Conservation (phyloP, 2,329 filamentous ascomycete genomes). For the Penicillium sumatraense region DNA sequence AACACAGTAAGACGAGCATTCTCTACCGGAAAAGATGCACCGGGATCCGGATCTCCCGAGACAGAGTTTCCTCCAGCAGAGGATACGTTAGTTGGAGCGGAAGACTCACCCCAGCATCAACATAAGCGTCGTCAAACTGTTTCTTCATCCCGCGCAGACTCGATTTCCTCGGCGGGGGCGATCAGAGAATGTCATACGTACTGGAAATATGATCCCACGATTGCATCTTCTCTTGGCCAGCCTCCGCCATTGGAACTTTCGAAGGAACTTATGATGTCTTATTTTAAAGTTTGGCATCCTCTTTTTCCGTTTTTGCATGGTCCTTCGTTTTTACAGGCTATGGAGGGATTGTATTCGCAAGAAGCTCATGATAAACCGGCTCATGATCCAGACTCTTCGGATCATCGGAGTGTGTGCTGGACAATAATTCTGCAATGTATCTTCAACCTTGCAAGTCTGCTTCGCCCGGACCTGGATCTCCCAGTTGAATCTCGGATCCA, state of each 20-base stretch:
- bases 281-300: constrained; percentile 59
- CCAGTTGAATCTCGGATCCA: constrained; percentile 42
- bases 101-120: constrained; percentile 24
- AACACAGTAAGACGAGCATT: constrained; percentile 60
- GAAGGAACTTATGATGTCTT: constrained; percentile 52
- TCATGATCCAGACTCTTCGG: not conserved
- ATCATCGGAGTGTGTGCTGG: constrained; percentile 35
- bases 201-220: constrained; percentile 36
- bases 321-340: constrained; percentile 52
- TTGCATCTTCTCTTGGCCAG: constrained; percentile 31
- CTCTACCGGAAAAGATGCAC: constrained; percentile 37
- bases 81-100: constrained; percentile 34
- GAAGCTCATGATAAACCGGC: not conserved
- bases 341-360: constrained; percentile 49
- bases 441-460: constrained; percentile 53
- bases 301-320: constrained; percentile 59
- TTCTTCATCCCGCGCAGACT: constrained; percentile 9
- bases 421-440: constrained; percentile 54
- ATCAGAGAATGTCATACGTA: constrained; percentile 17
- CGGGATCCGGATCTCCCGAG: constrained; percentile 16
- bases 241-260: constrained; percentile 38
- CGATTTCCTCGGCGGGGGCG: constrained; percentile 7
- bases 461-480: constrained; percentile 38
- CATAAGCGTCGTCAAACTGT: constrained; percentile 20
- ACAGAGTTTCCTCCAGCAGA: constrained; percentile 35